Percentiles rank a stretch among this genome's conserved stretches.
phyloP scores from a whole-genome alignment of 345 rosid species.

The Eucalyptus marginata region DNA sequence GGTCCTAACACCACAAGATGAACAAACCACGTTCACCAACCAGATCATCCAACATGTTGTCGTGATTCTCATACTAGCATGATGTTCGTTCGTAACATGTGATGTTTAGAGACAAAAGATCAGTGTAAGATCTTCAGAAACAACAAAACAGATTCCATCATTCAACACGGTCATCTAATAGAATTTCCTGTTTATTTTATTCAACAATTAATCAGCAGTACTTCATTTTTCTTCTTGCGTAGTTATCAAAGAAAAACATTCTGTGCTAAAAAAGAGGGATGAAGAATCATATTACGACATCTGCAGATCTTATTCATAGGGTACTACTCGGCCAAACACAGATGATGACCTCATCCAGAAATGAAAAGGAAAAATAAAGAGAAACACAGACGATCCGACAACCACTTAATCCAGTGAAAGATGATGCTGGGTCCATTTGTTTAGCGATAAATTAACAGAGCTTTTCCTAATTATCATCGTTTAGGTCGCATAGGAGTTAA shows the following conservation, averaged over 20 bases:
- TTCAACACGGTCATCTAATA: not conserved
- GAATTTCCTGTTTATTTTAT: not conserved
- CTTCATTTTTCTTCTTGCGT: not conserved
- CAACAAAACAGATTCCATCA: not conserved
- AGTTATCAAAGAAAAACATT: not conserved
- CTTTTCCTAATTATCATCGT: not conserved
- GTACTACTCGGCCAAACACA: not conserved
- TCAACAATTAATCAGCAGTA: not conserved
- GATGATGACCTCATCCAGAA: not conserved
- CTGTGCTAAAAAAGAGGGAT: not conserved
- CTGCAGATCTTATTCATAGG: not conserved
- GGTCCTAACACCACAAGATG: conserved; percentile 15
- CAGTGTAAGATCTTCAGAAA: not conserved
- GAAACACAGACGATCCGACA: not conserved
- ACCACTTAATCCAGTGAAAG: not conserved
- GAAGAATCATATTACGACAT: not conserved
- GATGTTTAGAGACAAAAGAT: not conserved
- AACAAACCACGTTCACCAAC: not conserved
- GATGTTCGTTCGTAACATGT: not conserved
- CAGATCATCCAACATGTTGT: not conserved
- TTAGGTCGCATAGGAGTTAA: not conserved
- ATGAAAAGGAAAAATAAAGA: not conserved
- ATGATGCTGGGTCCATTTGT: not conserved
- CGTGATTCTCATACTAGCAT: not conserved
- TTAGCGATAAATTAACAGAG: not conserved